Base-by-base conservation (phyloP, 2,329 filamentous ascomycete species). In the Diaporthe vexans region DNA sequence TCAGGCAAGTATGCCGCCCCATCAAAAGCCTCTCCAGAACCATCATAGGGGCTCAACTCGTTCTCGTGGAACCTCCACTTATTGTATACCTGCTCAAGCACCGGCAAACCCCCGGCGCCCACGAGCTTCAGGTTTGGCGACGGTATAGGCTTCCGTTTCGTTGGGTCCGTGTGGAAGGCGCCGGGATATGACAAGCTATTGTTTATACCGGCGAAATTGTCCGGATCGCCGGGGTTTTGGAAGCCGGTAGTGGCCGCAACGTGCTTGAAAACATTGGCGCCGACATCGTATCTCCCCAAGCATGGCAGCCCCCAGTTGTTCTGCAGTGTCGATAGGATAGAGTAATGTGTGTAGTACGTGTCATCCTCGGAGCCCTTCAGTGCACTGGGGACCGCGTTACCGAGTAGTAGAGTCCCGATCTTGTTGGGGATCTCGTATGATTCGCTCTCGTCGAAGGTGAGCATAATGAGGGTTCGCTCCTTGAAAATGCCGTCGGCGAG, bases 371-470 rank as follows among this genome's bases (percentile, higher is more conserved):
- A 89, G 46, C 88, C 88, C 46, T 85, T 83, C 4, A 87, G 81
- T 3, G 81, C 75, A 6, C 78, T 52, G 0, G 88, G 88, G 1
- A 91, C 80, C 15, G 88, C 88, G 57, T 86, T 89, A 4, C 90
- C 90, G 10, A 91, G 85, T 1, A 91, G 83, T 43, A 91, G 84
- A 40, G 85, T 86, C 48, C 86, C 86, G 58, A 91, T 87, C 69
- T 85, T 84, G 81, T 91, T 91, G 58, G 86, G 86, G 72, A 84
- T 79, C 3, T 80, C 81, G 80, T 90, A 89, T 15, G 85, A 86
- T 75, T 88, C 86, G 76, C 86, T 87, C 79, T 91, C 90, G 78
- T 91, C 90, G 75, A 89, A 91, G 3, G 88, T 91, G 56, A 91
- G 83, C 10, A 90, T 83, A 56, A 91, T 85, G 8, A 91, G 84